A percentile compares a stretch with the other conserved stretches of the same genome.
phyloP scores from a whole-genome alignment of 768 basidiomycete species.

The Vishniacozyma victoriae region DNA sequence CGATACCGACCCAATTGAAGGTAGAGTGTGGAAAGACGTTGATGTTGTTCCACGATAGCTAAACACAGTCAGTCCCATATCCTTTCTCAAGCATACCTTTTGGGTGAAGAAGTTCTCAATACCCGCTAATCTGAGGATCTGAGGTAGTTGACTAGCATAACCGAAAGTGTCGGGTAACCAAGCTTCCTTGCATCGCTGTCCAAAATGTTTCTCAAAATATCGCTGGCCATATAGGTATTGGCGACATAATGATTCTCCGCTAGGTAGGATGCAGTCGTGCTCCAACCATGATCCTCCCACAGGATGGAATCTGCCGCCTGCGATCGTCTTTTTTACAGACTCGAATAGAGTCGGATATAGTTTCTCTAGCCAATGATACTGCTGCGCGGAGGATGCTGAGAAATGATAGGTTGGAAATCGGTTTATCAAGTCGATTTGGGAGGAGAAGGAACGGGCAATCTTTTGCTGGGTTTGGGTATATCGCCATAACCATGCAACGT shows the following conservation, averaged over 20 bases:
- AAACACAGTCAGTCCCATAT: background rate
- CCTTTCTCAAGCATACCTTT: constrained; percentile 50
- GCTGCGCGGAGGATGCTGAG: constrained; percentile 52
- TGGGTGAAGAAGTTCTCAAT: constrained; percentile 96
- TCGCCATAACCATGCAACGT: constrained; percentile 87
- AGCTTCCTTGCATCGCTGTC: constrained; percentile 39
- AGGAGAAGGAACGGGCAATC: constrained; percentile 89
- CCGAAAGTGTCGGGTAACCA: constrained; percentile 55
- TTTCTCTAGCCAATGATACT: constrained; percentile 87
- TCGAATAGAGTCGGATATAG: constrained; percentile 77
- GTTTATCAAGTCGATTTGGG: constrained; percentile 89
- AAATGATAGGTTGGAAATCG: constrained; percentile 94
- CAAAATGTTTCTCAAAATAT: constrained; percentile 59
- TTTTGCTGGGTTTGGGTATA: constrained; percentile 92
- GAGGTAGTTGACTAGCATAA: constrained; percentile 78
- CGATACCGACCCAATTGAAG: constrained; percentile 78
- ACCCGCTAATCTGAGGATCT: constrained; percentile 64
- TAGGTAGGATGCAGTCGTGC: constrained; percentile 69
- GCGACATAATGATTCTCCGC: constrained; percentile 79
- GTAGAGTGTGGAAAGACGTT: constrained; percentile 88
- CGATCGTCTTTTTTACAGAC: constrained; percentile 65
- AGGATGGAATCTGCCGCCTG: constrained; percentile 66
- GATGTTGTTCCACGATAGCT: constrained; percentile 64
- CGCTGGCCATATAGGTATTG: constrained; percentile 86
- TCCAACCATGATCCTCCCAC: constrained; percentile 86